These are phyloP conservation scores for Cyberlindnera xishuangbannaensis DNA, from an alignment of 805 yeast species.

Conservation along the genomic window DNA sequence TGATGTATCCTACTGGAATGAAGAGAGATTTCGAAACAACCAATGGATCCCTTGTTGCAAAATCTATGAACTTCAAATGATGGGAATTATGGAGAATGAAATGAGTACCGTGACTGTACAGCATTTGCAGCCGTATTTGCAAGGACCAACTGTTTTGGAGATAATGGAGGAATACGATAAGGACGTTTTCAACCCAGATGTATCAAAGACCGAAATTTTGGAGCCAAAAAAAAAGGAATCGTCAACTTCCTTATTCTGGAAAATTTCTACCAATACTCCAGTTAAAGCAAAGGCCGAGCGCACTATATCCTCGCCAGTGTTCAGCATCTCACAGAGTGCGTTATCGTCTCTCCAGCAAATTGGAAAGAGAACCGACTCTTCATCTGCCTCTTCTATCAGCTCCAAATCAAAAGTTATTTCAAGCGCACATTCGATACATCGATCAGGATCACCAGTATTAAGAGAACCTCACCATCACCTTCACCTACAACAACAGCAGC, in stretches of 20 bases:
- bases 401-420: conserved; percentile 3
- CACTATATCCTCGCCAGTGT: conserved; percentile 10
- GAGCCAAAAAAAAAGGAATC: conserved; percentile 11
- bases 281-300: conserved; percentile 19
- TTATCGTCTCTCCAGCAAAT: conserved; percentile 16
- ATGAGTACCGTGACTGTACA: conserved; percentile 62
- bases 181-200: conserved; percentile 36
- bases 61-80: conserved; percentile 94
- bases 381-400: not conserved
- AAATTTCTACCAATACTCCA: conserved; percentile 18
- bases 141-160: conserved; percentile 40
- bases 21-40: conserved; percentile 33
- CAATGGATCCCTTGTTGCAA: conserved; percentile 94
- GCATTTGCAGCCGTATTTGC: conserved; percentile 36
- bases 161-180: conserved; percentile 68
- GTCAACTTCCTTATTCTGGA: conserved; percentile 18
- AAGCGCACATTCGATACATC: conserved; percentile 1
- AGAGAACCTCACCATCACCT: conserved; percentile 8
- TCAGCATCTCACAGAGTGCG: conserved; percentile 19
- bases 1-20: conserved; percentile 87
- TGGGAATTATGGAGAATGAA: conserved; percentile 95
- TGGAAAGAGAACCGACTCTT: conserved; percentile 8
- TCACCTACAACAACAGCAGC: conserved; percentile 11
- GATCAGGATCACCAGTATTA: conserved; percentile 1
- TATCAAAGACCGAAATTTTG: conserved; percentile 8